These are phyloP conservation scores for Trichosporon coremiiforme DNA, from an alignment of 1,284 basidiomycete genomes.

Conservation along the genomic window DNA sequence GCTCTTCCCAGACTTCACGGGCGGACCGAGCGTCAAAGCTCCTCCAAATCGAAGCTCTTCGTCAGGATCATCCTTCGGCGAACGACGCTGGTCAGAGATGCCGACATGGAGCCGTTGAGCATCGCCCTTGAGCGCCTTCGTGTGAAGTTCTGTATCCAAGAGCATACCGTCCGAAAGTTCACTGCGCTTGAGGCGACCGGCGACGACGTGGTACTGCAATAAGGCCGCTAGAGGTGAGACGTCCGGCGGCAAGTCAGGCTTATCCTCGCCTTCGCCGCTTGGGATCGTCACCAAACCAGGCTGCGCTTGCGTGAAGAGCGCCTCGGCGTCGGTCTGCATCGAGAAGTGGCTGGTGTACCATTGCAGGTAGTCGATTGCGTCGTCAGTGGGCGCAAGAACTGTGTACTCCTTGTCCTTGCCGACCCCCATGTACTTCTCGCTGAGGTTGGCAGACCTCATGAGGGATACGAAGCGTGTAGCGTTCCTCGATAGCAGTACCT, in stretches of 20 bases:
- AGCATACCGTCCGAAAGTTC: slow-evolving; percentile 74
- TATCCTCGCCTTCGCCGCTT: background rate
- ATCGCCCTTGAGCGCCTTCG: slow-evolving; percentile 66
- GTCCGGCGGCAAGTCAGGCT: slow-evolving; percentile 26
- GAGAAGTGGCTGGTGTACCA: slow-evolving; percentile 21
- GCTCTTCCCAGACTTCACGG: slow-evolving; percentile 66
- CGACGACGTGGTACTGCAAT: slow-evolving; percentile 78
- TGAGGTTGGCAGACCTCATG: slow-evolving; percentile 77
- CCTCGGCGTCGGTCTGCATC: slow-evolving; percentile 4
- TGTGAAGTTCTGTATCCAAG: slow-evolving; percentile 73
- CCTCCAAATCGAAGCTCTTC: slow-evolving; percentile 79
- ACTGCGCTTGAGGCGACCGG: slow-evolving; percentile 69
- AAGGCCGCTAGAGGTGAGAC: slow-evolving; percentile 46
- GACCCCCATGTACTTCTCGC: slow-evolving; percentile 68
- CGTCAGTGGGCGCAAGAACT: slow-evolving; percentile 85
- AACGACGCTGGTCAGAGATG: slow-evolving; percentile 56
- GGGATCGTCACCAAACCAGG: background rate
- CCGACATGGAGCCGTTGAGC: slow-evolving; percentile 75
- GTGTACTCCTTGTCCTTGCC: slow-evolving; percentile 64
- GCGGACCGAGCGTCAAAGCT: slow-evolving; percentile 74
- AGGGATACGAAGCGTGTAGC: slow-evolving; percentile 88
- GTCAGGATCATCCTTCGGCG: slow-evolving; percentile 52
- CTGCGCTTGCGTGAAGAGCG: background rate
- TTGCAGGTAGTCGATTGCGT: slow-evolving; percentile 64
- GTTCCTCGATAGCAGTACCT: slow-evolving; percentile 71